phyloP scores from a whole-genome alignment of 345 rosid species.

The Eucalyptus pumila region DNA sequence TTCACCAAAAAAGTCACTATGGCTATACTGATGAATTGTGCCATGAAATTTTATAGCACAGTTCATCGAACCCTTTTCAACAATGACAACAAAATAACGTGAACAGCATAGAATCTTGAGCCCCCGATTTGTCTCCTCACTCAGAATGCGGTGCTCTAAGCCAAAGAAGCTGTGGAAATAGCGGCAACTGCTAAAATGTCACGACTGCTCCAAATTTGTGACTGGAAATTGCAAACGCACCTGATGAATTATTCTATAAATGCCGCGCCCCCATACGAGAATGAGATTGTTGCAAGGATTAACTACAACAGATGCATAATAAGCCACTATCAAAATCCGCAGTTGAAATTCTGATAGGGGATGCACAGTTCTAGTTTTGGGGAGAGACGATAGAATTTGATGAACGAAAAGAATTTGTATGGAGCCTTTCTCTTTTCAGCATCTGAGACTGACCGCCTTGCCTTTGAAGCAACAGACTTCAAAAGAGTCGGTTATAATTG shows the following conservation, averaged over 20 bases:
- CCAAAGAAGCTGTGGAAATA: too few relatives aligned
- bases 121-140: too few relatives aligned
- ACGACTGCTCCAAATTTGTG: background rate
- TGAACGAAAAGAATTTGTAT: background rate
- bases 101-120: too few relatives aligned
- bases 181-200: background rate
- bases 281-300: background rate
- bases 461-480: conserved; percentile 51
- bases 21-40: background rate
- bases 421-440: conserved; percentile 74
- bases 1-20: background rate
- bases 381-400: too few relatives aligned
- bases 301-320: background rate
- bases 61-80: too few relatives aligned
- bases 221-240: background rate
- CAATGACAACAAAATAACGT: background rate
- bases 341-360: background rate
- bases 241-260: too few relatives aligned
- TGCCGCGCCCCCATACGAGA: fast-evolving
- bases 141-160: too few relatives aligned
- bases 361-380: background rate
- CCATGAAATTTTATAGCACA: background rate
- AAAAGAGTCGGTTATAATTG: conserved; percentile 4
- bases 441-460: conserved; percentile 82
- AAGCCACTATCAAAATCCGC: background rate